A percentile compares a stretch with the other conserved stretches of the same genome.
Conservation (phyloP, 1,284 basidiomycete genomes). For the Malassezia equina region DNA sequence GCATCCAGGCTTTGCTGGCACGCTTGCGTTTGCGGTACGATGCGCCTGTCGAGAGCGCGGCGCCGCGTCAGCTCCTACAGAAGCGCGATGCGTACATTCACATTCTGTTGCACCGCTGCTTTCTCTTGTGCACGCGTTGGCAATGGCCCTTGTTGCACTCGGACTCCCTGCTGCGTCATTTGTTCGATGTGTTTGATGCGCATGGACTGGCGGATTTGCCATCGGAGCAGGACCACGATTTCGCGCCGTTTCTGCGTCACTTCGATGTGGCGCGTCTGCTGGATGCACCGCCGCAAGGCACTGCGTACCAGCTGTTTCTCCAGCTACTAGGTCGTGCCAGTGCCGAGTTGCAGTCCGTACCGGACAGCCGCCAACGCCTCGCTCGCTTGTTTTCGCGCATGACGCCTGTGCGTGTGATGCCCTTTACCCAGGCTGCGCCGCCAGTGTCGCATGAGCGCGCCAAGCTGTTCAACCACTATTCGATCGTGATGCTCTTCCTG, state of each 20-base stretch:
- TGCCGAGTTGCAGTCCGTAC: conserved; percentile 1
- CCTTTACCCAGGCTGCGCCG: conserved; percentile 25
- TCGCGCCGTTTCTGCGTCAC: conserved; percentile 64
- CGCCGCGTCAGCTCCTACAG: conserved; percentile 52
- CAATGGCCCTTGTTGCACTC: conserved; percentile 58
- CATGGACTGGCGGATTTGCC: conserved; percentile 69
- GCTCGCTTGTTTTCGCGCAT: conserved; percentile 69
- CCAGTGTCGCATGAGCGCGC: conserved; percentile 60
- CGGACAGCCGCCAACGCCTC: conserved; percentile 50
- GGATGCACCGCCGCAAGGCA: conserved; percentile 31
- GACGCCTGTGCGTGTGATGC: conserved; percentile 63
- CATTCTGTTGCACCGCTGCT: conserved; percentile 63
- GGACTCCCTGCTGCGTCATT: conserved; percentile 57
- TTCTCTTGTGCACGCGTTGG: conserved; percentile 63
- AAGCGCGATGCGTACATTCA: conserved; percentile 68
- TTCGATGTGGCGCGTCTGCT: conserved; percentile 38
- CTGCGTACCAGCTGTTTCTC: conserved; percentile 68
- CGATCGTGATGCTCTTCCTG: conserved; percentile 65
- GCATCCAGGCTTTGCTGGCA: conserved; percentile 42
- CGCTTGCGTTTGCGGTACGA: conserved; percentile 55
- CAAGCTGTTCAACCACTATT: conserved; percentile 75
- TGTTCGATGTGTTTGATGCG: conserved; percentile 68
- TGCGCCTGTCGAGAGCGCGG: conserved; percentile 52
- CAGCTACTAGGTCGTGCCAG: conserved; percentile 62
- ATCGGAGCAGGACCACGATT: conserved; percentile 61